Evolutionary conservation across 2,329 filamentous ascomycete species (phyloP).

Genomic region (Trichoderma arundinaceum): DNA sequence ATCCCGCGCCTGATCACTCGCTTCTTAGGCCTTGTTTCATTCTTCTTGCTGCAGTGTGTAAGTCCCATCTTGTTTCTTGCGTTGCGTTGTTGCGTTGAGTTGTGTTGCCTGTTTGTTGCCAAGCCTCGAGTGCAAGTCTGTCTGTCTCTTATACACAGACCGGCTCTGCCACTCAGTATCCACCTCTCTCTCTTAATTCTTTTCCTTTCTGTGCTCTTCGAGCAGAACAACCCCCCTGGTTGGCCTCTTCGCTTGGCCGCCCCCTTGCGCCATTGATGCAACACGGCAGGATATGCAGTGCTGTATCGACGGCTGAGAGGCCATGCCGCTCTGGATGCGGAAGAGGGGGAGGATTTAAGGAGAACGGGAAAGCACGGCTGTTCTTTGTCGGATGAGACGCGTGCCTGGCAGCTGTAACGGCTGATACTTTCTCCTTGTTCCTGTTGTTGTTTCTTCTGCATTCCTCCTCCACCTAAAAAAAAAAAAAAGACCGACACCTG

Average conservation of each 20-base stretch:
- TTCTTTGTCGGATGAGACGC: slow-evolving; percentile 1
- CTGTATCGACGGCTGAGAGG: slow-evolving; percentile 16
- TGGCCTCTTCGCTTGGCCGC: background rate
- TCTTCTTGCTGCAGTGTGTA: slow-evolving; percentile 5
- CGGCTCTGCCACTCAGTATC: too few species aligned
- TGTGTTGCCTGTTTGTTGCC: background rate
- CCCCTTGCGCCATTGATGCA: too few species aligned
- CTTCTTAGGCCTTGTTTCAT: slow-evolving; percentile 25
- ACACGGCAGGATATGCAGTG: background rate
- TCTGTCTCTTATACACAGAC: background rate
- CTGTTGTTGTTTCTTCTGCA: slow-evolving; percentile 3
- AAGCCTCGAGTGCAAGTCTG: background rate
- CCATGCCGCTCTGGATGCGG: background rate
- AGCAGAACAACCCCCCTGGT: background rate
- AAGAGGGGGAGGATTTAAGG: slow-evolving; percentile 1
- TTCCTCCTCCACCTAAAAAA: slow-evolving; percentile 3
- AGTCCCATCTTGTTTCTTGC: background rate
- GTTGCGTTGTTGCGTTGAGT: background rate
- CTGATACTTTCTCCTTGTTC: background rate
- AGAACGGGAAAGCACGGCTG: slow-evolving; percentile 5
- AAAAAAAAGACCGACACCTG: too few species aligned
- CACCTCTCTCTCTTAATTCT: background rate
- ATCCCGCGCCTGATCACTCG: slow-evolving; percentile 28
- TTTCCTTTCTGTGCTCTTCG: background rate
- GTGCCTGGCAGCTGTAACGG: slow-evolving; percentile 20